These are phyloP conservation scores for Colletotrichum sansevieriae DNA, from an alignment of 2,329 filamentous ascomycete genomes.

Conservation along the genomic window DNA sequence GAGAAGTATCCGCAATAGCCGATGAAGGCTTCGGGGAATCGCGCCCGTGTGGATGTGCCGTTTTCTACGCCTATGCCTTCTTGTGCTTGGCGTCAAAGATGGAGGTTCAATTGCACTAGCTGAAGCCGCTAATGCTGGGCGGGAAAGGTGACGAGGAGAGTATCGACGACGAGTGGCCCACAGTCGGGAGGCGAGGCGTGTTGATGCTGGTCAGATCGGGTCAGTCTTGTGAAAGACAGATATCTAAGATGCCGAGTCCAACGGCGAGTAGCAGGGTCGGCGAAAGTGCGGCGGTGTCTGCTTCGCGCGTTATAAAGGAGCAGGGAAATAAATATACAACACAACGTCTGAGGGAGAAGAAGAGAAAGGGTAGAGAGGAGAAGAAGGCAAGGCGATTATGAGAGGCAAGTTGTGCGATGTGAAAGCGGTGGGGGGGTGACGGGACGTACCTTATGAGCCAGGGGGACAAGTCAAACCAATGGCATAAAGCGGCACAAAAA, in stretches of 20 bases:
- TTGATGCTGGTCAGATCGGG: not conserved
- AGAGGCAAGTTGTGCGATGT: conserved; percentile 27
- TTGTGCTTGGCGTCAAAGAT: conserved; percentile 34
- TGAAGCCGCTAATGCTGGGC: conserved; percentile 31
- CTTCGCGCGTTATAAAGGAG: not conserved
- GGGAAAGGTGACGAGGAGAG: conserved; percentile 19
- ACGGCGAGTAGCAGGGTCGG: conserved; percentile 10
- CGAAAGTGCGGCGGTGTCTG: conserved; percentile 8
- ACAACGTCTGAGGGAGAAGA: conserved; percentile 11
- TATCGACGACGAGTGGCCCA: conserved; percentile 4
- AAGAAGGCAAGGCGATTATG: conserved; percentile 20
- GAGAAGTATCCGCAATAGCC: conserved; percentile 14
- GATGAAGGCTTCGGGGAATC: conserved; percentile 37
- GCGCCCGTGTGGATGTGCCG: conserved; percentile 27
- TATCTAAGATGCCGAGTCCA: conserved; percentile 8
- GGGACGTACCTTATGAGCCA: not conserved
- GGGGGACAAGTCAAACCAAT: conserved; percentile 3
- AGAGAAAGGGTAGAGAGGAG: conserved; percentile 13
- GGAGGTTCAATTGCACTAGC: conserved; percentile 35
- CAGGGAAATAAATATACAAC: not conserved
- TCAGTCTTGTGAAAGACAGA: not conserved
- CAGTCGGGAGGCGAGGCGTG: not conserved
- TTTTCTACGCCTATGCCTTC: conserved; percentile 14
- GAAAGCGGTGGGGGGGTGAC: conserved; percentile 13
- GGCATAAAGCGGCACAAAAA: conserved; percentile 24